phyloP scores from a whole-genome alignment of 1,284 basidiomycete genomes.

The Cutaneotrichosporon sp. region DNA sequence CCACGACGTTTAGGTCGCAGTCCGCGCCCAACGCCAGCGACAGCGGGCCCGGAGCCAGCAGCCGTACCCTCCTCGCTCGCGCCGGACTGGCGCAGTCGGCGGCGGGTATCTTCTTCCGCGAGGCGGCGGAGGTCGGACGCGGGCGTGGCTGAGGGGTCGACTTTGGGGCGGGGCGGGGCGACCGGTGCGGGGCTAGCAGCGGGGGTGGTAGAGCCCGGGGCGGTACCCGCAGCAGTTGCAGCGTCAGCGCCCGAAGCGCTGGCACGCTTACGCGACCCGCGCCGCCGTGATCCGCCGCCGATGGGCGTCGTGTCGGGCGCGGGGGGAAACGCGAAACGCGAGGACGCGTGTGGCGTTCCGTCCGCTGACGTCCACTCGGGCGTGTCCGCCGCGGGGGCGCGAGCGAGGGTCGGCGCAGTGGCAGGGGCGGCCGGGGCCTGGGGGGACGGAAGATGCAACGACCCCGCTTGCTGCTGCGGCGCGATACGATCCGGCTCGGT shows the following conservation, averaged over 20 bases:
- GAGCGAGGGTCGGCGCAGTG: too few species aligned
- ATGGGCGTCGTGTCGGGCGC: not conserved
- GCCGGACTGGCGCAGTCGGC: slow-evolving; percentile 33
- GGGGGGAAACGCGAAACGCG: not conserved
- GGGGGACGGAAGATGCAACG: too few species aligned
- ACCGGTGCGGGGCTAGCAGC: slow-evolving; percentile 26
- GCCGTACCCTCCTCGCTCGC: slow-evolving; percentile 6
- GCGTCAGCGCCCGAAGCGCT: too few species aligned
- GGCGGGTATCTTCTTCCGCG: slow-evolving; percentile 40
- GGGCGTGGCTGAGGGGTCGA: slow-evolving; percentile 25
- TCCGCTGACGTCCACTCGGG: not conserved
- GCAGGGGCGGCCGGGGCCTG: too few species aligned
- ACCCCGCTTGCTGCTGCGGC: too few species aligned
- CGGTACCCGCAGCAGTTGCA: too few species aligned
- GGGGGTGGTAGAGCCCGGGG: too few species aligned
- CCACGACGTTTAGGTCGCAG: too few species aligned
- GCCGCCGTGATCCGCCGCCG: too few species aligned
- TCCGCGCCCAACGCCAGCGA: not conserved
- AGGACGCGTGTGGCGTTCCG: not conserved
- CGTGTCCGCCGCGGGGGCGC: not conserved
- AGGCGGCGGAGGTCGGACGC: slow-evolving; percentile 34
- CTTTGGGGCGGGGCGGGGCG: slow-evolving; percentile 27
- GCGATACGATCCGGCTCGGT: slow-evolving; percentile 4
- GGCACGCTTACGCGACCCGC: too few species aligned
- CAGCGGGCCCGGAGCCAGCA: not conserved